These are phyloP conservation scores for Vitellaria paradoxa DNA, from an alignment of 179 eudicot species.

Conservation along the genomic window DNA sequence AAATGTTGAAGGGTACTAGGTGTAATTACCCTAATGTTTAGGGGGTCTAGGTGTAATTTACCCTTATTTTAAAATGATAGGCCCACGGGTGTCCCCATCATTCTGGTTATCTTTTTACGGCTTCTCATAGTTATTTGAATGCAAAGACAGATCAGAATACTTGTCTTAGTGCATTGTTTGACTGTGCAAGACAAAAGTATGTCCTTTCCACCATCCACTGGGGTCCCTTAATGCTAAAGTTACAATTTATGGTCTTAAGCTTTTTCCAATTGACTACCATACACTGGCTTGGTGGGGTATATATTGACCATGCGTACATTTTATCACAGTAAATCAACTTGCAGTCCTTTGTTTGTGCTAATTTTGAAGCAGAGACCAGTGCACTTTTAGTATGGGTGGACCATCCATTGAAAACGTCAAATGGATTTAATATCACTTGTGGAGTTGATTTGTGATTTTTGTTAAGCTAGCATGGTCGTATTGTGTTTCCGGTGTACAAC, in stretches of 20 bases:
- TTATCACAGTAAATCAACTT: background rate
- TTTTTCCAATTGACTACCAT: background rate
- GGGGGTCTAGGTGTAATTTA: no score
- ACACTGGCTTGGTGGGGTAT: constrained; percentile 4
- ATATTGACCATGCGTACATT: background rate
- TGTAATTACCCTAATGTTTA: no score
- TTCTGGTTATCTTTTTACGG: no score
- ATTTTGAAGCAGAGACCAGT: background rate
- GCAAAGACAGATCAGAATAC: constrained; percentile 13
- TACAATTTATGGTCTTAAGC: background rate
- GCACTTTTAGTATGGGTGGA: background rate
- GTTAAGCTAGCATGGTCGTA: background rate
- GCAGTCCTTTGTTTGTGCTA: background rate
- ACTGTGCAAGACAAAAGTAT: background rate
- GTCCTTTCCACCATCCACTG: background rate
- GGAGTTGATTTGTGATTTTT: background rate
- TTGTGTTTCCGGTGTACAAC: background rate
- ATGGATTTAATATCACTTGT: background rate
- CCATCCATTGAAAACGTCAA: constrained; percentile 9
- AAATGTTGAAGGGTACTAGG: no score
- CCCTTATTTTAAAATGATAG: no score
- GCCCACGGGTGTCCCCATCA: no score
- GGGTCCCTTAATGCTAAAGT: background rate
- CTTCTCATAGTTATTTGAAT: background rate
- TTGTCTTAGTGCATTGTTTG: constrained; percentile 20